Conservation (phyloP, 352 stramenopile genomes). For the Globisporangium nagaii region DNA sequence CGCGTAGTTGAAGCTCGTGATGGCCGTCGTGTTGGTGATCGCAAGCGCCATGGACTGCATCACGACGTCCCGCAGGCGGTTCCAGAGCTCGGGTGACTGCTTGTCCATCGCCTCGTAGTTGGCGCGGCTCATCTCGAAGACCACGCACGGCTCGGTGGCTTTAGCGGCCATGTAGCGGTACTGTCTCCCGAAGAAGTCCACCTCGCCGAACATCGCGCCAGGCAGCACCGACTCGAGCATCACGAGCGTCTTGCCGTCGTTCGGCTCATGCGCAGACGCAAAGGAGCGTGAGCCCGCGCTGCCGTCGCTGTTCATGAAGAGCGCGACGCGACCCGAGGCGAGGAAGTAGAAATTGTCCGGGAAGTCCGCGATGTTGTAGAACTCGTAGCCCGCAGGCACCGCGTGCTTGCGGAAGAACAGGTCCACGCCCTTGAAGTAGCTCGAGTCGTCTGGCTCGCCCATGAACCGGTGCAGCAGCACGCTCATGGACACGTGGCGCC, state of each 20-base stretch:
- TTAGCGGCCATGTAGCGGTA: conserved; percentile 56
- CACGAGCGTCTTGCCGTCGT: conserved; percentile 42
- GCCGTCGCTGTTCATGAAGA: conserved; percentile 77
- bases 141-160: conserved; percentile 42
- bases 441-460: conserved; percentile 60
- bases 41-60: conserved; percentile 81
- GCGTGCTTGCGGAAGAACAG: conserved; percentile 54
- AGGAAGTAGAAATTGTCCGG: conserved; percentile 76
- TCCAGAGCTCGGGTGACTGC: conserved; percentile 50
- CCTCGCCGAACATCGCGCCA: conserved; percentile 81
- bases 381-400: conserved; percentile 52
- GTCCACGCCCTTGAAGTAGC: conserved; percentile 60
- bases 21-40: conserved; percentile 68
- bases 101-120: conserved; percentile 64
- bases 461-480: conserved; percentile 78
- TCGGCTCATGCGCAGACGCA: conserved; percentile 8
- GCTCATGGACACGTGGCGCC: conserved; percentile 50
- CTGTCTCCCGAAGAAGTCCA: conserved; percentile 80
- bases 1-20: conserved; percentile 49
- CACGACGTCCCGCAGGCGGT: conserved; percentile 72
- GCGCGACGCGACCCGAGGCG: conserved; percentile 53
- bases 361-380: conserved; percentile 64
- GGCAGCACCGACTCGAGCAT: conserved; percentile 68
- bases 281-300: conserved; percentile 27
- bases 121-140: conserved; percentile 65